phyloP scores from a whole-genome alignment of 2,329 filamentous ascomycete species.

The Grosmannia clavigera region DNA sequence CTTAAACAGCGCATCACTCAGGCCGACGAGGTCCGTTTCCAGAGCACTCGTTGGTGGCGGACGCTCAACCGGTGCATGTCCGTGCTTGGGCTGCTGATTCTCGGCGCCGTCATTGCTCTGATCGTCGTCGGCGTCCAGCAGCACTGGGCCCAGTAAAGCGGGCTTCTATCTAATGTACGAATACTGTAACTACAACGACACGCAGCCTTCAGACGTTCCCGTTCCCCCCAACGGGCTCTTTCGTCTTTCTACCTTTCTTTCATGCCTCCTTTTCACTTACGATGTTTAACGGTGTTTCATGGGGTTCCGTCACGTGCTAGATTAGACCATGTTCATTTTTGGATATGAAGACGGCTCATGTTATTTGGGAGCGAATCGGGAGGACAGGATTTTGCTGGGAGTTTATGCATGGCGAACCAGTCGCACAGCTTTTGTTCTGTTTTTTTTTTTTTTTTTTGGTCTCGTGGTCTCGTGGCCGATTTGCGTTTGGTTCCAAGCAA shows the following conservation, averaged over 20 bases:
- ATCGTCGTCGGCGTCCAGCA: constrained; percentile 39
- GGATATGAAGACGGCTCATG: not conserved
- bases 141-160: constrained; percentile 26
- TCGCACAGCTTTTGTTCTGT: not conserved
- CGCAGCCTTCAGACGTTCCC: not conserved
- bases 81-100: constrained; percentile 39
- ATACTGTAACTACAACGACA: not conserved
- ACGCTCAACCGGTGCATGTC: constrained; percentile 47
- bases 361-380: not conserved
- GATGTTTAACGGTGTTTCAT: not conserved
- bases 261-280: not conserved
- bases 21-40: constrained; percentile 32
- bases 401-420: not conserved
- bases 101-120: constrained; percentile 40
- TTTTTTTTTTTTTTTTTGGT: not conserved
- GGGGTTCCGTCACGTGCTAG: not conserved
- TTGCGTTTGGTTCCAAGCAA: not conserved
- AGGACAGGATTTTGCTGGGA: not conserved
- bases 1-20: constrained; percentile 21
- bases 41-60: constrained; percentile 47
- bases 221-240: not conserved
- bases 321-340: not conserved
- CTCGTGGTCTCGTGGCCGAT: not conserved
- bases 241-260: not conserved
- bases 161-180: not conserved